Base-by-base conservation (phyloP, 164 flowering plant species). In the Aristolochia fimbriata region DNA sequence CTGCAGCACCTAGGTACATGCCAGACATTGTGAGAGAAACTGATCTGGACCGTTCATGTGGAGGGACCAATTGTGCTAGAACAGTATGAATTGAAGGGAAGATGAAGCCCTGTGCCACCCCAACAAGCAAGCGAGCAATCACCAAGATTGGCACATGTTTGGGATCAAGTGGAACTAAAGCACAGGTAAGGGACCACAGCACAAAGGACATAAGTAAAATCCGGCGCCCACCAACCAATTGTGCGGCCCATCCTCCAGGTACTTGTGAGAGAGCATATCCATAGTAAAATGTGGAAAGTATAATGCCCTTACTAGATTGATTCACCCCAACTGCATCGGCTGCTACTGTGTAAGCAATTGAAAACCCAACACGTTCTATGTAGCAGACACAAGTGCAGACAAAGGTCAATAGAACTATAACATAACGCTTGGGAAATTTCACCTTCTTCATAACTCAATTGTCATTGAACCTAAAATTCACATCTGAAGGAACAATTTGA, bases 201-300 rank as follows among this genome's bases (percentile, higher is more conserved):
- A 90, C 65, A 71, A 90, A 90, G 25, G 97, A 87, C 23, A 87
- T 65, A 50, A 90, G 86, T 45, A 90, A 88, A 63, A 90, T 85
- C 67, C 79, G 81, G 69, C 87, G 74, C 56, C 97, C 97, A 4
- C 97, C 97, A 10, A 90, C 70, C 62, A 57, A 81, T 65, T 90
- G 97, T 25, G 97, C 90, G 15, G 81, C 85, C 97, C 92, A 87
- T 58, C 97, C 97, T 64, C 95, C 97, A 22, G 97, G 95, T 4
- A 90, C 83, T 65, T 90, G 97, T 31, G 97, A 90, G 62, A 85
- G 78, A 13, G 91, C 97, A 77, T 90, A 90, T 17, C 97, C 97
- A 66, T 80, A 85, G 41, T 80, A 90, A 68, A 90, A 90, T 24
- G 92, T 81, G 0, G 97, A 90, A 25, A 90, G 87, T 54, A 90